A percentile compares a stretch with the other conserved stretches of the same genome.
Evolutionary conservation across 371 early-diverging fungal genomes (phyloP).

Genomic region (Mucor racemosus): DNA sequence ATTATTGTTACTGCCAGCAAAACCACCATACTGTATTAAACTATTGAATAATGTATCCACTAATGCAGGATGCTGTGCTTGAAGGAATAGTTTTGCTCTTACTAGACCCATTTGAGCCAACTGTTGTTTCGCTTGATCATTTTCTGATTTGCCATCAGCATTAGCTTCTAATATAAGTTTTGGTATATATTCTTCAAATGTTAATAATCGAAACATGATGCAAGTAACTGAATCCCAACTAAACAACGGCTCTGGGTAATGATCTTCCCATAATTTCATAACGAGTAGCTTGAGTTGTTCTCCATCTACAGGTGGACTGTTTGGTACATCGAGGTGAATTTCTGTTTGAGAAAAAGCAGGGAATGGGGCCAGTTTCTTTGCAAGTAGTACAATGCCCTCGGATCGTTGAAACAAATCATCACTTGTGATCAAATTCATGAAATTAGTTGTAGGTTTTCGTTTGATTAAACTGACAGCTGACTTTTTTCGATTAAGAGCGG

Average conservation of each 20-base stretch:
- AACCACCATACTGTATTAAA: conserved; percentile 31
- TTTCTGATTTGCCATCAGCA: conserved; percentile 30
- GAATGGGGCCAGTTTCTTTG: conserved; percentile 33
- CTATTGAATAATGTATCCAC: conserved; percentile 32
- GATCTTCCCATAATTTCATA: conserved; percentile 34
- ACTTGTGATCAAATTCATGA: conserved; percentile 36
- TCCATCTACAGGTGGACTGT: conserved; percentile 35
- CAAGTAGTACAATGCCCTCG: conserved; percentile 39
- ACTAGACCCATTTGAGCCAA: conserved; percentile 33
- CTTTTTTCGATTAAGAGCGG: conserved; percentile 40
- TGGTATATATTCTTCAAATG: conserved; percentile 47
- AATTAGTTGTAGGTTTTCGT: conserved; percentile 33
- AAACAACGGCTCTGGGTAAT: conserved; percentile 35
- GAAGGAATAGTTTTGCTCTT: conserved; percentile 35
- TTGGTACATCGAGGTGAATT: conserved; percentile 37
- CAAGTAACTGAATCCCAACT: conserved; percentile 42
- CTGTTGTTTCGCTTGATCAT: conserved; percentile 23
- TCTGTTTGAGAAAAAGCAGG: conserved; percentile 20
- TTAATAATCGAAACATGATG: conserved; percentile 38
- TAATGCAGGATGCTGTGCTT: conserved; percentile 31
- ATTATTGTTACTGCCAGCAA: conserved; percentile 11
- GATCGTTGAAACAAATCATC: conserved; percentile 36
- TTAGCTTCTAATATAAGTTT: conserved; percentile 44
- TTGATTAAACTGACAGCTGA: conserved; percentile 36
- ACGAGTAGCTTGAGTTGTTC: conserved; percentile 31